Percentiles rank a stretch among this genome's conserved stretches.
These are phyloP conservation scores for Collybia sp. DNA, from an alignment of 768 basidiomycete genomes.

Conservation along the genomic window DNA sequence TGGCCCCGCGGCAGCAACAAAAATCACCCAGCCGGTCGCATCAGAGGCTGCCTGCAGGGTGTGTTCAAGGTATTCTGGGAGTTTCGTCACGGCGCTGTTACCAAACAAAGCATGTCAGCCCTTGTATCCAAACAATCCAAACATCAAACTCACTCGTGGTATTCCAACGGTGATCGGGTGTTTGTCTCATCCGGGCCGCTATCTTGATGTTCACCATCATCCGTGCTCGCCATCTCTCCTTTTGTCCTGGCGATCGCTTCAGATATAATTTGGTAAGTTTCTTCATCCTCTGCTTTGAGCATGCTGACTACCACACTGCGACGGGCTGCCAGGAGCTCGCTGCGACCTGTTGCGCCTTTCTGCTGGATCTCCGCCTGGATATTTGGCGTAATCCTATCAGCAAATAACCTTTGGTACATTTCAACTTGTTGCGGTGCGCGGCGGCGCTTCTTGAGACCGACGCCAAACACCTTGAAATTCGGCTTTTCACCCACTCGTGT, in stretches of 20 bases:
- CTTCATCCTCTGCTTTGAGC: too few relatives aligned
- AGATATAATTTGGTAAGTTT: too few relatives aligned
- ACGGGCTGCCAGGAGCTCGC: neutral
- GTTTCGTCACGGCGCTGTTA: neutral
- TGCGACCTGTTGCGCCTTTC: neutral
- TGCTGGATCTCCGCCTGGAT: neutral
- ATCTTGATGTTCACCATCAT: too few relatives aligned
- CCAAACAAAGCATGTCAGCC: neutral
- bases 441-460: too few relatives aligned
- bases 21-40: slow-evolving; percentile 9
- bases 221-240: too few relatives aligned
- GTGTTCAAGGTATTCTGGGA: neutral
- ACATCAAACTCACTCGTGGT: slow-evolving; percentile 1
- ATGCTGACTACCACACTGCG: too few relatives aligned
- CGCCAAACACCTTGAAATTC: too few relatives aligned
- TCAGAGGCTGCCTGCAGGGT: slow-evolving; percentile 2
- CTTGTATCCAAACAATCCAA: neutral
- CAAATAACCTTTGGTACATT: neutral
- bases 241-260: too few relatives aligned
- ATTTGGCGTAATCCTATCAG: neutral
- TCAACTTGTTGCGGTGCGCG: neutral
- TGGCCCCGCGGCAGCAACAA: slow-evolving; percentile 3
- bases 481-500: too few relatives aligned
- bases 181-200: neutral
- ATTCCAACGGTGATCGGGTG: neutral